A percentile compares a stretch with the other conserved stretches of the same genome.
phyloP scores from a whole-genome alignment of 441 rosid genomes.

The Omphalea diandra region DNA sequence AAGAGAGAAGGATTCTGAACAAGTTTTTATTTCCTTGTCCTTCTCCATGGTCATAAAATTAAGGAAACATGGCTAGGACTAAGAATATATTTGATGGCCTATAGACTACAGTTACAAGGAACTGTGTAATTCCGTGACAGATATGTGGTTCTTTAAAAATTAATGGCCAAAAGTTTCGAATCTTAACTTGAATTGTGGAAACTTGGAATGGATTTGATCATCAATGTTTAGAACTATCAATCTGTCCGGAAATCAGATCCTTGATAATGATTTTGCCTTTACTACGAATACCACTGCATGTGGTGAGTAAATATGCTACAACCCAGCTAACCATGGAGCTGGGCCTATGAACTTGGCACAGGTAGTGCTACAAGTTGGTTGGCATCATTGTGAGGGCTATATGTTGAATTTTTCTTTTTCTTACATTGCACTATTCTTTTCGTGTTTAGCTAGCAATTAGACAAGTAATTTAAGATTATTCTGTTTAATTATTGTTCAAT shows the following conservation, averaged over 20 bases:
- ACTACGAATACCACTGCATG: neutral
- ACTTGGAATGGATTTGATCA: neutral
- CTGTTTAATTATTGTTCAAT: neutral
- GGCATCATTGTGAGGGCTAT: neutral
- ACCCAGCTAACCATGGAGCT: neutral
- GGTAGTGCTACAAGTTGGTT: neutral
- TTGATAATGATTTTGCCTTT: neutral
- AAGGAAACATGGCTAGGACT: neutral
- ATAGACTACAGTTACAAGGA: too few relatives aligned
- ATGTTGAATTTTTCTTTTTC: too few relatives aligned
- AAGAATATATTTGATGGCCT: too few relatives aligned
- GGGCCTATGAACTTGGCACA: too few relatives aligned
- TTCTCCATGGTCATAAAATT: neutral
- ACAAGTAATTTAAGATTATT: too few relatives aligned
- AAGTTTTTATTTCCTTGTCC: neutral
- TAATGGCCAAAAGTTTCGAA: too few relatives aligned
- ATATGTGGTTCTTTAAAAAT: too few relatives aligned
- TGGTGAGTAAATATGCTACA: neutral
- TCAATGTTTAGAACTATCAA: neutral
- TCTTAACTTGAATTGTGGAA: too few relatives aligned
- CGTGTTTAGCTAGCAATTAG: too few relatives aligned
- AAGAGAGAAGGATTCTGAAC: neutral
- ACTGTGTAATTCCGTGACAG: too few relatives aligned
- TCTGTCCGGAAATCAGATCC: neutral
- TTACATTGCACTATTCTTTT: too few relatives aligned